These are phyloP conservation scores for Phaeodactylum tricornutum DNA, from an alignment of 108 stramenopile genomes.

Conservation along the genomic window DNA sequence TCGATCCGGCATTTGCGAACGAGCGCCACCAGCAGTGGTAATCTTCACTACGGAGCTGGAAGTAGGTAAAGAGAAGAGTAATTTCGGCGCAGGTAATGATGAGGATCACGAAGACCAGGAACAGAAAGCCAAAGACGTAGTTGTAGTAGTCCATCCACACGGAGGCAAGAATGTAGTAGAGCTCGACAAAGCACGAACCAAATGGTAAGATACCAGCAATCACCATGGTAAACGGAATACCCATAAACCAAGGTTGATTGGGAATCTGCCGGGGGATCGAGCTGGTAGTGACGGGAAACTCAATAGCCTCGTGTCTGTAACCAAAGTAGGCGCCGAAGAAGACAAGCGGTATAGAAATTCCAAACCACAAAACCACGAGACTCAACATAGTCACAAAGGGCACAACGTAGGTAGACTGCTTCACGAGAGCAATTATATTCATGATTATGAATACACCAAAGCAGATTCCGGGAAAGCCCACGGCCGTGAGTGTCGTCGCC, in stretches of 20 bases:
- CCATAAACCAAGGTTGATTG: constrained; percentile 73
- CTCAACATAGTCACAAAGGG: constrained; percentile 69
- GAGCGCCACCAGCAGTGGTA: constrained; percentile 97
- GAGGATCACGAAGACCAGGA: constrained; percentile 84
- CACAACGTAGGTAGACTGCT: constrained; percentile 68
- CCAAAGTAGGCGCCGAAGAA: constrained; percentile 89
- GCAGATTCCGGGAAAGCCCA: constrained; percentile 66
- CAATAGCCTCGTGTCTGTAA: constrained; percentile 76
- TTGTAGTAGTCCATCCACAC: constrained; percentile 86
- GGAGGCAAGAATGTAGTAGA: constrained; percentile 84
- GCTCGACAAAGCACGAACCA: constrained; percentile 83
- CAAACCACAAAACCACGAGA: constrained; percentile 77
- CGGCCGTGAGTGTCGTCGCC: constrained; percentile 66
- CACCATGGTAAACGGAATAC: constrained; percentile 45
- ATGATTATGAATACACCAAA: constrained; percentile 75
- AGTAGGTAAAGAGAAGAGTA: constrained; percentile 86
- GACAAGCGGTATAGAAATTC: constrained; percentile 78
- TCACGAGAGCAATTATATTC: constrained; percentile 45
- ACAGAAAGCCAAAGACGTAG: constrained; percentile 88
- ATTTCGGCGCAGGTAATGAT: constrained; percentile 86
- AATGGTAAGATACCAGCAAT: constrained; percentile 88
- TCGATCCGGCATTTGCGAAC: constrained; percentile 61
- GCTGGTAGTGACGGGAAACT: constrained; percentile 76
- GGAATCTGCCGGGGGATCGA: constrained; percentile 79
- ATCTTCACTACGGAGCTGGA: constrained; percentile 88